Conservation (phyloP, 257 asterid genomes). For the Striga asiatica region DNA sequence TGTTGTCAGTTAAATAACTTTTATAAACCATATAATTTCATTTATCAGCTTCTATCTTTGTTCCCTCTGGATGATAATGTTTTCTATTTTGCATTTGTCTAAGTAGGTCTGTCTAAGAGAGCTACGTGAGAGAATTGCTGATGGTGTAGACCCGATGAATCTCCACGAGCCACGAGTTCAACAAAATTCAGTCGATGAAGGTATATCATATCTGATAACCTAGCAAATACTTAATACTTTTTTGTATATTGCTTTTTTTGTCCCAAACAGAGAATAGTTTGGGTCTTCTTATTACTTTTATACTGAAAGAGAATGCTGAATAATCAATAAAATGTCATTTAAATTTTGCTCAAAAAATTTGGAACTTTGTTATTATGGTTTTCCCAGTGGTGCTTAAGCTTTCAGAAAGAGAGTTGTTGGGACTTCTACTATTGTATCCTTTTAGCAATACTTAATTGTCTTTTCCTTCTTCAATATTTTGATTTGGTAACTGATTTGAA, state of each 20-base stretch:
- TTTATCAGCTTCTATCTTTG: neutral
- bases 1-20: neutral
- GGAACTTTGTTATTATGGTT: neutral
- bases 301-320: neutral
- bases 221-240: neutral
- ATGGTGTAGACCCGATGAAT: conserved; percentile 64
- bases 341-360: neutral
- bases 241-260: neutral
- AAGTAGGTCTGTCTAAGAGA: conserved; percentile 45
- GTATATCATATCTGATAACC: conserved; percentile 22
- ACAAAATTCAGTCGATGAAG: conserved; percentile 38
- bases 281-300: neutral
- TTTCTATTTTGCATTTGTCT: conserved; percentile 6
- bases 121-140: conserved; percentile 48
- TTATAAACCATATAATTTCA: neutral
- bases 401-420: neutral
- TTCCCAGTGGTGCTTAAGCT: neutral
- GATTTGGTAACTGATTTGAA: too few relatives aligned
- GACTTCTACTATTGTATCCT: neutral
- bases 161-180: conserved; percentile 44
- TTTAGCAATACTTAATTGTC: neutral
- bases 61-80: neutral
- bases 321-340: too few relatives aligned
- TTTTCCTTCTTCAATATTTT: too few relatives aligned
- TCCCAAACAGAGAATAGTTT: neutral